Evolutionary conservation across 108 stramenopile species (phyloP), one percentile per base, ranked within the genome.

Genomic region (Cyclotella distinguenda): DNA sequence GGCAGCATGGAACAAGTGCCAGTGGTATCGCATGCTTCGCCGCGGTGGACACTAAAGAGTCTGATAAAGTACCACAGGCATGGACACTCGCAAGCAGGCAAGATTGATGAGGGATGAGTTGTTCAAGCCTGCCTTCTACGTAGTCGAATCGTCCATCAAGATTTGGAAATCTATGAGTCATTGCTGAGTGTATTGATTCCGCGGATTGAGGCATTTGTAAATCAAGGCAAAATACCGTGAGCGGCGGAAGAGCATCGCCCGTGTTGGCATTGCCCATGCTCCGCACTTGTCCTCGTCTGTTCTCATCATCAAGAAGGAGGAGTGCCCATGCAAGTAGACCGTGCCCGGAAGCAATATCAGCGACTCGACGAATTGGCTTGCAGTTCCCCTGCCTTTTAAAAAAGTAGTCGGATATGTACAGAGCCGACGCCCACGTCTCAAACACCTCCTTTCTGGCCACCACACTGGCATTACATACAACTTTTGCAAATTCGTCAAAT

Each of bases 361-460:
- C 76, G 33, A 83, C 64, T 10, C 86, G 70, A 1, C 57, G 40
- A 0, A 62, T 46, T 9, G 39, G 39, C 13, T 9, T 34, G 7
- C 38, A 26, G 6, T 43, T 64, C 16, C 30, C 15, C 15, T 43
- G 23, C 23, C 21, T 12, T 2, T 36, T 21, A 11, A 70, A 66
- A 71, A 86, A 87, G 4, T 36, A 36, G 25, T 73, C 32, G 50
- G 84, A 70, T 19, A 87, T 82, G 31, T 87, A 72, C 34, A 83
- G 43, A 13, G 86, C 86, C 50, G 82, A 62, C 2, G 84, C 76
- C 84, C 84, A 87, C 2, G 86, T 84, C 30, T 87, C 84, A 64
- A 87, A 87, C 4, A 87, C 30, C 70, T 87, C 86, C 43, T 87
- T 87, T n/a, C 84, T 77, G 13, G 83, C 66, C 11, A 87, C 65